These are phyloP conservation scores for Tagetes erecta DNA, from an alignment of 129 eudicot species.

Conservation along the genomic window DNA sequence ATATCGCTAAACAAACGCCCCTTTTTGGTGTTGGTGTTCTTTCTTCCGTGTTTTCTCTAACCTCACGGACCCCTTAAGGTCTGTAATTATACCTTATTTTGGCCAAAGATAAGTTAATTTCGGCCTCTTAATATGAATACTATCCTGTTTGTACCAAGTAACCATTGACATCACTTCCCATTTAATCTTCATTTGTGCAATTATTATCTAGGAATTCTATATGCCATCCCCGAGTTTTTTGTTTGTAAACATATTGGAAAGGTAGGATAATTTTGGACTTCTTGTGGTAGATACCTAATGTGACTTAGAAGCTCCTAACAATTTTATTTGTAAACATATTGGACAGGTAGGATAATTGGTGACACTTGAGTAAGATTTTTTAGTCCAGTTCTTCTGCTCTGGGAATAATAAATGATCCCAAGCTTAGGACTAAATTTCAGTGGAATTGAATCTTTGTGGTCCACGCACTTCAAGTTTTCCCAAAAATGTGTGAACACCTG, in stretches of 20 bases:
- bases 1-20: neutral
- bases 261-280: neutral
- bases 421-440: slow-evolving; percentile 12
- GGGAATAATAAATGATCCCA: slow-evolving; percentile 1
- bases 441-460: slow-evolving; percentile 5
- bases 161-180: neutral
- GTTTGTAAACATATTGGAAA: slow-evolving; percentile 16
- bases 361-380: neutral
- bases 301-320: neutral
- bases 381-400: slow-evolving; percentile 7
- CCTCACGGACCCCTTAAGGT: too few species aligned
- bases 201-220: slow-evolving; percentile 2
- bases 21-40: neutral
- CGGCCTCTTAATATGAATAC: neutral
- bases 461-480: neutral
- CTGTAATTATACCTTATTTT: neutral
- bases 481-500: neutral
- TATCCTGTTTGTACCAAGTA: neutral
- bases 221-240: neutral
- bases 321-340: too few species aligned
- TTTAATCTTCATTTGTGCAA: too few species aligned
- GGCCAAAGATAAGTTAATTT: too few species aligned
- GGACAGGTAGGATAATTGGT: neutral
- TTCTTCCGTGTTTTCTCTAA: neutral
- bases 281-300: neutral